Conservation (phyloP, 352 stramenopile species). For the Blastocystis sp. region DNA sequence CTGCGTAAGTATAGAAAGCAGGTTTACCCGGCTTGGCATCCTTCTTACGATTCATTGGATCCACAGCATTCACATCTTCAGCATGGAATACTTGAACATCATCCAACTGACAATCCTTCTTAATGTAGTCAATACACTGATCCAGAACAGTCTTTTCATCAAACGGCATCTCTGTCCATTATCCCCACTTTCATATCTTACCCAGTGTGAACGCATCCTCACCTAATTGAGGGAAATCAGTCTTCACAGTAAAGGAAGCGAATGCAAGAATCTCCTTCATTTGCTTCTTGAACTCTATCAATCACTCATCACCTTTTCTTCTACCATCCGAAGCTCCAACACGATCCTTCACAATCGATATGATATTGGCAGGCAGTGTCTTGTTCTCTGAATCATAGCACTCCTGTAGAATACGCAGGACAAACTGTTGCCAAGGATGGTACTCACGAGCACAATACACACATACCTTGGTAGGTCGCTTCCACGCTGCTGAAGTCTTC, state of each 20-base stretch:
- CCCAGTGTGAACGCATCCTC: constrained; percentile 65
- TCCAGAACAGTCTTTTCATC: constrained; percentile 66
- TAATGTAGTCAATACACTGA: constrained; percentile 22
- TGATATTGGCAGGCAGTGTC: constrained; percentile 22
- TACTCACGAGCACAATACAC: constrained; percentile 66
- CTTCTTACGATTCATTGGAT: constrained; percentile 68
- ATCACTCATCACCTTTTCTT: not conserved
- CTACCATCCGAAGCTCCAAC: constrained; percentile 25
- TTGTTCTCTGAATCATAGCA: constrained; percentile 28
- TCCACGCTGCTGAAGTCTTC: constrained; percentile 30
- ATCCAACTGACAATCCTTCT: constrained; percentile 51
- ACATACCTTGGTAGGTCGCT: constrained; percentile 56
- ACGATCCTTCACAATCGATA: constrained; percentile 55
- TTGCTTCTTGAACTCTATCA: constrained; percentile 66
- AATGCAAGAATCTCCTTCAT: constrained; percentile 67
- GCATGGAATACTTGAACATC: constrained; percentile 59
- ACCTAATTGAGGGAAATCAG: constrained; percentile 65
- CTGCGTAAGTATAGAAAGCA: constrained; percentile 42
- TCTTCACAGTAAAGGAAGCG: constrained; percentile 68
- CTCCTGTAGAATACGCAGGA: constrained; percentile 47
- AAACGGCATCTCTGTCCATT: constrained; percentile 57
- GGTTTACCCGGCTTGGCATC: constrained; percentile 66
- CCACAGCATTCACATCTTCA: constrained; percentile 31
- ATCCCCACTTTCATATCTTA: not conserved
- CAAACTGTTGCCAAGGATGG: constrained; percentile 66